phyloP scores from a whole-genome alignment of 352 stramenopile genomes.

The Pythium brachiatum region DNA sequence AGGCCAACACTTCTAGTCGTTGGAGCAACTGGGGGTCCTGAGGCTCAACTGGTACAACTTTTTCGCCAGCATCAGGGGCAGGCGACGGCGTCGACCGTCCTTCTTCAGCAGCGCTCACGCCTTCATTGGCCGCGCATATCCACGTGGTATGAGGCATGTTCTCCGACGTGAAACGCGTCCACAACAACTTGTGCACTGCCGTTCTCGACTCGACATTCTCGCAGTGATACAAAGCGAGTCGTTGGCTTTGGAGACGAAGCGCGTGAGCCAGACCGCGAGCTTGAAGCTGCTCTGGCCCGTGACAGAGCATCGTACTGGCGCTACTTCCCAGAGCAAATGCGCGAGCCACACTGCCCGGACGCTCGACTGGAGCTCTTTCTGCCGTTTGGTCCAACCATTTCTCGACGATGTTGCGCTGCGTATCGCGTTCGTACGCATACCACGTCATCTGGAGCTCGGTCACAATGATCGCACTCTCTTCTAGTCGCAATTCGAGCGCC shows the following conservation, averaged over 20 bases:
- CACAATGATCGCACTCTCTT: slow-evolving; percentile 30
- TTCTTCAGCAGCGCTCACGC: not conserved
- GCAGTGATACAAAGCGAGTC: slow-evolving; percentile 41
- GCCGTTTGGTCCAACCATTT: slow-evolving; percentile 66
- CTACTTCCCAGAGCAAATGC: slow-evolving; percentile 11
- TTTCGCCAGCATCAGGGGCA: not conserved
- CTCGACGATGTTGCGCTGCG: slow-evolving; percentile 53
- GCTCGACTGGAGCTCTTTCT: slow-evolving; percentile 9
- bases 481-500: slow-evolving; percentile 32
- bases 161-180: slow-evolving; percentile 46
- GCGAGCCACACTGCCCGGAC: slow-evolving; percentile 2
- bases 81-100: slow-evolving; percentile 12
- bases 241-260: slow-evolving; percentile 39
- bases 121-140: slow-evolving; percentile 37
- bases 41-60: slow-evolving; percentile 7
- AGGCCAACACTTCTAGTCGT: not conserved
- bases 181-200: slow-evolving; percentile 32
- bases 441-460: slow-evolving; percentile 62
- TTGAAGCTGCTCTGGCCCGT: slow-evolving; percentile 18
- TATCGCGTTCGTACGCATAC: slow-evolving; percentile 51
- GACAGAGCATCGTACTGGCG: not conserved
- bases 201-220: slow-evolving; percentile 19
- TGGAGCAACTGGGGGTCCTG: slow-evolving; percentile 6
- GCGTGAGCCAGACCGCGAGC: slow-evolving; percentile 26
- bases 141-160: slow-evolving; percentile 38